phyloP scores from a whole-genome alignment of 108 stramenopile species.

The Nannochloropsis granulata region DNA sequence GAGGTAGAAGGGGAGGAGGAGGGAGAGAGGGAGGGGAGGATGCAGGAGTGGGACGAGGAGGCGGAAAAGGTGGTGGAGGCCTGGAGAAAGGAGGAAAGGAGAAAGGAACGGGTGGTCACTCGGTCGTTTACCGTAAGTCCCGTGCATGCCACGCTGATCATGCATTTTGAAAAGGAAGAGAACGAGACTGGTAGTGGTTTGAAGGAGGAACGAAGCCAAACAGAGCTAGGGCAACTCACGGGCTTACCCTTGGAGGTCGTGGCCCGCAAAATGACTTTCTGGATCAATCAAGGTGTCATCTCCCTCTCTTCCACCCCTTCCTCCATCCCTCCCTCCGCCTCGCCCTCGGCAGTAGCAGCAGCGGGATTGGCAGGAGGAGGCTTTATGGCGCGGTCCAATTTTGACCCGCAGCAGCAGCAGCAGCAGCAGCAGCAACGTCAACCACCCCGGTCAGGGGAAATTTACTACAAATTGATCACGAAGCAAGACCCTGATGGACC shows the following conservation, averaged over 20 bases:
- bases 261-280: slow-evolving; percentile 13
- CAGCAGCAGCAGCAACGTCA: neutral
- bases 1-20: slow-evolving; percentile 1
- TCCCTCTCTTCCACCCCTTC: neutral
- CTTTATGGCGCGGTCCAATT: neutral
- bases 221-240: slow-evolving; percentile 1
- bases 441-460: neutral
- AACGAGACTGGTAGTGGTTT: neutral
- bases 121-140: slow-evolving; percentile 56
- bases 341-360: neutral
- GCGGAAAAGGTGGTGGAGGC: neutral
- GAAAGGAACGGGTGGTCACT: neutral
- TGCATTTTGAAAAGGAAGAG: slow-evolving; percentile 60
- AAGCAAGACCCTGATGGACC: neutral
- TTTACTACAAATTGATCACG: neutral
- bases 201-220: neutral
- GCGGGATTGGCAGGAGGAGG: neutral
- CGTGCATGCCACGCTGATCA: slow-evolving; percentile 69
- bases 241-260: slow-evolving; percentile 1
- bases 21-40: neutral
- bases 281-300: slow-evolving; percentile 12
- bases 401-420: neutral
- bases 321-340: neutral
- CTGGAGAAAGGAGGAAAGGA: neutral
- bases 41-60: neutral